A percentile compares a stretch with the other conserved stretches of the same genome.
These are phyloP conservation scores for Arabidopsis hybrid DNA, from an alignment of 441 rosid genomes.

Conservation along the genomic window DNA sequence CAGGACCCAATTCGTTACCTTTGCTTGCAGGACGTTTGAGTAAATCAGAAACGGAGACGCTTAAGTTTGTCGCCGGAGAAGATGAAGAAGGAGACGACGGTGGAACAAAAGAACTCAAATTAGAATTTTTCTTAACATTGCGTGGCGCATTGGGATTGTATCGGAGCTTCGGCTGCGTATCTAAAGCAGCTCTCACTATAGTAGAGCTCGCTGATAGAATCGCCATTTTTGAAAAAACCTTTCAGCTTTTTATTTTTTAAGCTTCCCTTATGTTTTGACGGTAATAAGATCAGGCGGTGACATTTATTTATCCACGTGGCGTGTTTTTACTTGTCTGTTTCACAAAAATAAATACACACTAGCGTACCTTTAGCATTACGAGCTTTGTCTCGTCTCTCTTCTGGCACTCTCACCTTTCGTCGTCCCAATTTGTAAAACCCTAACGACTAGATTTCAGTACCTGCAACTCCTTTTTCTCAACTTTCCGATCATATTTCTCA, in stretches of 20 bases:
- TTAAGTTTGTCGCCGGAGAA: constrained; percentile 20
- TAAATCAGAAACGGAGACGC: constrained; percentile 31
- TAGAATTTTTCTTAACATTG: constrained; percentile 18
- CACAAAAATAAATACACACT: neutral
- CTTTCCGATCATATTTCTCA: constrained; percentile 18
- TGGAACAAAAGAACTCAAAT: constrained; percentile 29
- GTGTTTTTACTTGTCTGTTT: neutral
- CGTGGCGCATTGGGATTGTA: constrained; percentile 40
- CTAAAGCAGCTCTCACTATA: constrained; percentile 43
- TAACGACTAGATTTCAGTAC: constrained; percentile 38
- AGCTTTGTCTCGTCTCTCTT: constrained; percentile 10
- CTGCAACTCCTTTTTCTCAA: neutral
- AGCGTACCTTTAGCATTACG: constrained; percentile 28
- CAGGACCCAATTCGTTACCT: constrained; percentile 22
- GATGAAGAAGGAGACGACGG: constrained; percentile 23
- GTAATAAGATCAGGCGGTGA: constrained; percentile 30
- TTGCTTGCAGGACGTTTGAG: constrained; percentile 37
- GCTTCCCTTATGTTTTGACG: neutral
- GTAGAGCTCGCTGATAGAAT: constrained; percentile 39
- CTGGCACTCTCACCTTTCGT: neutral
- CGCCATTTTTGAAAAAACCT: constrained; percentile 29
- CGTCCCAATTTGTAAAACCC: constrained; percentile 47
- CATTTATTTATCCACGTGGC: constrained; percentile 32
- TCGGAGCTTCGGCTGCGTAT: constrained; percentile 37
- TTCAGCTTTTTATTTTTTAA: neutral